Evolutionary conservation across 2,329 filamentous ascomycete species (phyloP).

Genomic region (Nemania bipapillata): DNA sequence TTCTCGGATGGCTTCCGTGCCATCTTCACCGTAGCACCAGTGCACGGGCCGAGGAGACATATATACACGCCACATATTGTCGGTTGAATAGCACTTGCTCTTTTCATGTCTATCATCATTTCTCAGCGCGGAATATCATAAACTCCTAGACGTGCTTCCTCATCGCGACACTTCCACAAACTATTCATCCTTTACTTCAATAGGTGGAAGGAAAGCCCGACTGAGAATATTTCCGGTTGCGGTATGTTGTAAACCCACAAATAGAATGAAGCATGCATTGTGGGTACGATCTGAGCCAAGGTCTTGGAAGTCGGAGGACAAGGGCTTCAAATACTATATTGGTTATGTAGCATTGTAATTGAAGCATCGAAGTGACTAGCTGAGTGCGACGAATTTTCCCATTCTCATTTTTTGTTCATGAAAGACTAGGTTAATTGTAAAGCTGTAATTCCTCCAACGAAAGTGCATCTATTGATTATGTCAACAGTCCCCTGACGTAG

Average conservation of each 20-base stretch:
- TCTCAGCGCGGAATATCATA: neutral
- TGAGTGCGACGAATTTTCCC: neutral
- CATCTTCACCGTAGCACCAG: neutral
- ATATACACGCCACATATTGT: conserved; percentile 23
- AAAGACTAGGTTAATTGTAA: neutral
- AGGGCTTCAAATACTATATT: neutral
- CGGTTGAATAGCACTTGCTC: neutral
- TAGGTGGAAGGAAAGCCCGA: conserved; percentile 7
- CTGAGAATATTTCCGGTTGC: conserved; percentile 20
- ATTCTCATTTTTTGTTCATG: neutral
- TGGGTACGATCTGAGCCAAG: conserved; percentile 24
- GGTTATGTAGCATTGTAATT: neutral
- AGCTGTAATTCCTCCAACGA: neutral
- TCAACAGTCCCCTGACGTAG: neutral
- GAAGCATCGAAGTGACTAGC: neutral
- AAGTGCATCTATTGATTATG: neutral
- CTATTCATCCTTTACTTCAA: neutral
- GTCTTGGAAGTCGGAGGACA: conserved; percentile 19
- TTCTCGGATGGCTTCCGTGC: neutral
- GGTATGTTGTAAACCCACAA: conserved; percentile 31
- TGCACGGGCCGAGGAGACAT: neutral
- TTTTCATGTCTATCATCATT: conserved; percentile 6
- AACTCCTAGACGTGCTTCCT: neutral
- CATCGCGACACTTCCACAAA: neutral
- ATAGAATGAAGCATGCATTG: conserved; percentile 26